Conservation (phyloP, 352 stramenopile genomes). For the Phytophthora tentaculata region DNA sequence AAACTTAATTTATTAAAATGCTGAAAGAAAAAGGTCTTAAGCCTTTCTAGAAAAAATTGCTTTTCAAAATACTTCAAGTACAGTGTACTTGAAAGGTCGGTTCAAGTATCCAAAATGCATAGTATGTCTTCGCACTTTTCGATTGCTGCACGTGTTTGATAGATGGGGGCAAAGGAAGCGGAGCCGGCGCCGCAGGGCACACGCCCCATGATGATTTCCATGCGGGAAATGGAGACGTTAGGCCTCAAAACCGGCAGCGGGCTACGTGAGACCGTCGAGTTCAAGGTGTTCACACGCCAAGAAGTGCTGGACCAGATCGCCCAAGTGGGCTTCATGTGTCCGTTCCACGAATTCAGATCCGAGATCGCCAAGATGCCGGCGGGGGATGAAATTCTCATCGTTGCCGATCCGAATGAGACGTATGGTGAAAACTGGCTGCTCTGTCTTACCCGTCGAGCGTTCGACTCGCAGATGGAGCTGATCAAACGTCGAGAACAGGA, state of each 20-base stretch:
- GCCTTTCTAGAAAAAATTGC: too few species aligned
- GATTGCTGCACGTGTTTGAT: slow-evolving; percentile 2
- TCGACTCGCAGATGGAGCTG: slow-evolving; percentile 72
- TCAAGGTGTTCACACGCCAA: slow-evolving; percentile 71
- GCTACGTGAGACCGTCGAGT: slow-evolving; percentile 75
- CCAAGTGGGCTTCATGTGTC: slow-evolving; percentile 84
- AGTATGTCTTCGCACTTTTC: slow-evolving; percentile 17
- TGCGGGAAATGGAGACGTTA: slow-evolving; percentile 86
- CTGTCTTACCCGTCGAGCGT: slow-evolving; percentile 69
- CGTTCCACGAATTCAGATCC: slow-evolving; percentile 74
- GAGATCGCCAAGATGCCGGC: slow-evolving; percentile 71
- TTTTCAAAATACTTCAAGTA: too few species aligned
- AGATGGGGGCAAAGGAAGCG: slow-evolving; percentile 45
- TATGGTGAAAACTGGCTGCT: slow-evolving; percentile 90
- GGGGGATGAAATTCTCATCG: slow-evolving; percentile 75
- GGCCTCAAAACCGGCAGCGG: slow-evolving; percentile 81
- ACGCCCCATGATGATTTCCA: slow-evolving; percentile 85
- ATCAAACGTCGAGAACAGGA: slow-evolving; percentile 59
- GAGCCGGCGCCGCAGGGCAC: slow-evolving; percentile 67
- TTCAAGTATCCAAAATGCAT: slow-evolving; percentile 29
- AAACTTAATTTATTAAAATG: too few species aligned
- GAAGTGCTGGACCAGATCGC: slow-evolving; percentile 79
- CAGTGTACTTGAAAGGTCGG: slow-evolving; percentile 29
- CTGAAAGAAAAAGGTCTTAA: too few species aligned
- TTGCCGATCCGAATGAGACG: slow-evolving; percentile 73